Evolutionary conservation across 2,329 filamentous ascomycete genomes (phyloP).

Genomic region (Xylaria hypoxylon): DNA sequence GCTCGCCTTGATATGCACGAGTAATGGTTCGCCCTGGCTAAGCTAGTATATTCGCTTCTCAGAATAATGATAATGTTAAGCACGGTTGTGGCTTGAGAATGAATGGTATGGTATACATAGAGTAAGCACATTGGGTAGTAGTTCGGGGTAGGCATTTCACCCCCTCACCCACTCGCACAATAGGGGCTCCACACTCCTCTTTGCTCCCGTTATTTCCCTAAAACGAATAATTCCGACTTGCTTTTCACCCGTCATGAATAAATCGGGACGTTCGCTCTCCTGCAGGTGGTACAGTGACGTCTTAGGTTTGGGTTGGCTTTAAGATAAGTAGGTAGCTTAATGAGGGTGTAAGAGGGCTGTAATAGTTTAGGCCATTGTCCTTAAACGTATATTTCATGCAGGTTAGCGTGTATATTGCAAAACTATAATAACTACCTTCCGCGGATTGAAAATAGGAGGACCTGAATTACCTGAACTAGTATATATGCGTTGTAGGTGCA

Average conservation of each 20-base stretch:
- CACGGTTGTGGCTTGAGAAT: not conserved
- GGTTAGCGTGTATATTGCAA: not conserved
- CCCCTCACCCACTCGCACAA: slow-evolving; percentile 15
- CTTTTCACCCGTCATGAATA: too few species aligned
- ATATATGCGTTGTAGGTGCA: not conserved
- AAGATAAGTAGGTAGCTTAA: not conserved
- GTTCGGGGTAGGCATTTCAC: slow-evolving; percentile 18
- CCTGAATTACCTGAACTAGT: not conserved
- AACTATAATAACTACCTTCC: not conserved
- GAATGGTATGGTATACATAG: not conserved
- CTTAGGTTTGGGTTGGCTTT: not conserved
- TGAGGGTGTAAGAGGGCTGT: not conserved
- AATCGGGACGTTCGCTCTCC: not conserved
- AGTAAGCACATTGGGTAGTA: slow-evolving; percentile 10
- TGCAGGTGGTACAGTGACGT: not conserved
- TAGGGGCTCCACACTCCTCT: slow-evolving; percentile 16
- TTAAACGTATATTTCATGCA: not conserved
- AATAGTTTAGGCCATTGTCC: not conserved
- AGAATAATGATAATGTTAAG: not conserved
- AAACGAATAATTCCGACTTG: not conserved
- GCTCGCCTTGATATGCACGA: slow-evolving; percentile 6
- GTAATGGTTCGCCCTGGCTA: not conserved
- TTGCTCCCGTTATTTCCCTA: not conserved
- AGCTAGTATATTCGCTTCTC: not conserved
- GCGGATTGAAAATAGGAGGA: not conserved